A percentile compares a stretch with the other conserved stretches of the same genome.
These are phyloP conservation scores for Beauveria australis DNA, from an alignment of 2,329 filamentous ascomycete species.

Conservation along the genomic window DNA sequence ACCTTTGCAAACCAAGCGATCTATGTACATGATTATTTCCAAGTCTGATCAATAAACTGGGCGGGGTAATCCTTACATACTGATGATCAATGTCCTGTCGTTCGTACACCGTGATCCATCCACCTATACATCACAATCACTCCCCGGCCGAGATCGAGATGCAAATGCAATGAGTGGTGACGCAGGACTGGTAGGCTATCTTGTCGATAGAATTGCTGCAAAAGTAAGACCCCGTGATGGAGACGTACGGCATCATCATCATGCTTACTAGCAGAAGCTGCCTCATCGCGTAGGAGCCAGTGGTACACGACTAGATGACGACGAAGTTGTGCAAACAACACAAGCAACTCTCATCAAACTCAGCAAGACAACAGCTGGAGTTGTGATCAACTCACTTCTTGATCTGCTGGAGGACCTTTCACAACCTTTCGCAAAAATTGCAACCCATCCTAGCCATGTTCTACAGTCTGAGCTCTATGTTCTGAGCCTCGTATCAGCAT, in stretches of 20 bases:
- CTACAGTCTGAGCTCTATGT: slow-evolving; percentile 57
- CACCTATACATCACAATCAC: not conserved
- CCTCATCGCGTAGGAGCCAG: slow-evolving; percentile 55
- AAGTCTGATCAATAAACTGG: too few relatives aligned
- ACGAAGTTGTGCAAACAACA: slow-evolving; percentile 54
- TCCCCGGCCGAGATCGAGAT: not conserved
- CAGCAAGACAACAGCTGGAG: slow-evolving; percentile 43
- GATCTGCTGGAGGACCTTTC: slow-evolving; percentile 50
- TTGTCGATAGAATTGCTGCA: slow-evolving; percentile 50
- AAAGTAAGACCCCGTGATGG: slow-evolving; percentile 37
- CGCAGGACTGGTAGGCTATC: slow-evolving; percentile 46
- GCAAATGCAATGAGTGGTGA: slow-evolving; percentile 42
- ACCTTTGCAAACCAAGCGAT: too few relatives aligned
- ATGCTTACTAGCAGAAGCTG: slow-evolving; percentile 33
- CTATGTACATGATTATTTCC: too few relatives aligned
- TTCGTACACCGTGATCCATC: not conserved
- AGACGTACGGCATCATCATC: too few relatives aligned
- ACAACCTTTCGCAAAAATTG: slow-evolving; percentile 42
- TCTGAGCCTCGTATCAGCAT: slow-evolving; percentile 56
- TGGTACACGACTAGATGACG: slow-evolving; percentile 47
- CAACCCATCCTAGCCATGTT: slow-evolving; percentile 49
- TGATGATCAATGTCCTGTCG: too few relatives aligned
- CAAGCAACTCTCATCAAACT: slow-evolving; percentile 54
- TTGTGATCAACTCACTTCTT: slow-evolving; percentile 50
- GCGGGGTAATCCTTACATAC: too few relatives aligned